These are phyloP conservation scores for Leptoxyphium fumago DNA, from an alignment of 2,329 filamentous ascomycete species.

Conservation along the genomic window DNA sequence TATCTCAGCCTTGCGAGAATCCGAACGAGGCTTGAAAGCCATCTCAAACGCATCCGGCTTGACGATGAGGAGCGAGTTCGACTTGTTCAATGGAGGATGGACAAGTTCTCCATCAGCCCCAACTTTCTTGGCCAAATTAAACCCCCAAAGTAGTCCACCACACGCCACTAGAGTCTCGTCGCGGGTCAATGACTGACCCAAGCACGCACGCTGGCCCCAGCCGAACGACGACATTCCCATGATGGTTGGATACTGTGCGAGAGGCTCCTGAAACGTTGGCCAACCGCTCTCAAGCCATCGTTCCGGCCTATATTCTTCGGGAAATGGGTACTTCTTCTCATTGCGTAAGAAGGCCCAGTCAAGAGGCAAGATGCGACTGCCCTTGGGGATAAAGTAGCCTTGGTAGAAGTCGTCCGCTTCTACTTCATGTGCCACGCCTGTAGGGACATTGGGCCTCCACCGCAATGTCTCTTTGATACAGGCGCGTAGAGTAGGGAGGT, in stretches of 20 bases:
- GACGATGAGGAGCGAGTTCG: conserved; percentile 42
- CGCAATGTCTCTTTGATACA: conserved; percentile 21
- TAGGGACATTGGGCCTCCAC: conserved; percentile 39
- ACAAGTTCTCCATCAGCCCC: conserved; percentile 13
- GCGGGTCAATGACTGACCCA: conserved; percentile 48
- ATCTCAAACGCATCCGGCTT: conserved; percentile 42
- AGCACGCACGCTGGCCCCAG: conserved; percentile 47
- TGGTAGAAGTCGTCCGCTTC: conserved; percentile 39
- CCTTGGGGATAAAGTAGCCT: conserved; percentile 38
- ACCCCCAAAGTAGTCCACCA: conserved; percentile 34
- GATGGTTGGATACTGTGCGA: conserved; percentile 48
- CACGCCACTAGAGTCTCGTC: conserved; percentile 42
- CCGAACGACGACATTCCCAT: conserved; percentile 51
- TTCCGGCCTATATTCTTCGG: conserved; percentile 48
- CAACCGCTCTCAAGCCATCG: conserved; percentile 48
- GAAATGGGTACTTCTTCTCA: conserved; percentile 44
- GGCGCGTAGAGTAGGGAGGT: conserved; percentile 18
- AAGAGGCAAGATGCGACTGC: conserved; percentile 37
- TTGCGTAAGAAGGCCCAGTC: conserved; percentile 46
- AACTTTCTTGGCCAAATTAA: conserved; percentile 34
- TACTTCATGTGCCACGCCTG: conserved; percentile 38
- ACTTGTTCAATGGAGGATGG: conserved; percentile 31
- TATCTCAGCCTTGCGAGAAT: conserved; percentile 24
- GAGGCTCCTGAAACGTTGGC: conserved; percentile 50
- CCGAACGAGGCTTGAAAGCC: conserved; percentile 37